Evolutionary conservation across 2,329 filamentous ascomycete species (phyloP).

Genomic region (Colletotrichum cereale): DNA sequence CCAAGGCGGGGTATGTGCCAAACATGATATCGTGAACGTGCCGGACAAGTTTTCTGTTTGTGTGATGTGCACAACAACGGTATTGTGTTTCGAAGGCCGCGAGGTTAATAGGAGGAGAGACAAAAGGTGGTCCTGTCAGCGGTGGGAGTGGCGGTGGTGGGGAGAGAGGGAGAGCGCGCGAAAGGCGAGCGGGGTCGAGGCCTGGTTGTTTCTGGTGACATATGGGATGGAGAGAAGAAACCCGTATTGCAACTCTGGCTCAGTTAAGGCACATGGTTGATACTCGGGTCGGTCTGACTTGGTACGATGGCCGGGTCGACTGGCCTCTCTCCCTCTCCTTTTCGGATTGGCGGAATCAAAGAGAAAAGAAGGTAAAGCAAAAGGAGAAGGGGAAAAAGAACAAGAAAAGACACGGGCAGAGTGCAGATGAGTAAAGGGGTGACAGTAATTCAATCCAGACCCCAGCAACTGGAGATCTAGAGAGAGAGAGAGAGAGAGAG

Average conservation of each 20-base stretch:
- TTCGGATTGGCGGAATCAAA: background rate
- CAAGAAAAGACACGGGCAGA: background rate
- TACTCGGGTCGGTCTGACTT: background rate
- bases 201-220: slow-evolving; percentile 13
- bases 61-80: slow-evolving; percentile 13
- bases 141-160: slow-evolving; percentile 28
- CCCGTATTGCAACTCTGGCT: background rate
- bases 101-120: slow-evolving; percentile 5
- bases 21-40: slow-evolving; percentile 53
- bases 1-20: slow-evolving; percentile 55
- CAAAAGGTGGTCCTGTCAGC: slow-evolving; percentile 7
- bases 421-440: slow-evolving; percentile 26
- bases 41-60: slow-evolving; percentile 13
- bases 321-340: background rate
- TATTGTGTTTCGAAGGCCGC: slow-evolving; percentile 4
- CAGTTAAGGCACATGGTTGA: background rate
- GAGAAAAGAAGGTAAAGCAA: background rate
- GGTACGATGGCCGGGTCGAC: background rate
- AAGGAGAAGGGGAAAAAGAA: background rate
- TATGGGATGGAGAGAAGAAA: slow-evolving; percentile 11
- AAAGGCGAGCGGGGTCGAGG: slow-evolving; percentile 34
- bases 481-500: too few relatives aligned
- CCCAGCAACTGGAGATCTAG: background rate
- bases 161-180: background rate
- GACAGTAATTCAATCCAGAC: background rate